Conservation (phyloP, 2,329 filamentous ascomycete species). For the Cryphonectria parasitica region DNA sequence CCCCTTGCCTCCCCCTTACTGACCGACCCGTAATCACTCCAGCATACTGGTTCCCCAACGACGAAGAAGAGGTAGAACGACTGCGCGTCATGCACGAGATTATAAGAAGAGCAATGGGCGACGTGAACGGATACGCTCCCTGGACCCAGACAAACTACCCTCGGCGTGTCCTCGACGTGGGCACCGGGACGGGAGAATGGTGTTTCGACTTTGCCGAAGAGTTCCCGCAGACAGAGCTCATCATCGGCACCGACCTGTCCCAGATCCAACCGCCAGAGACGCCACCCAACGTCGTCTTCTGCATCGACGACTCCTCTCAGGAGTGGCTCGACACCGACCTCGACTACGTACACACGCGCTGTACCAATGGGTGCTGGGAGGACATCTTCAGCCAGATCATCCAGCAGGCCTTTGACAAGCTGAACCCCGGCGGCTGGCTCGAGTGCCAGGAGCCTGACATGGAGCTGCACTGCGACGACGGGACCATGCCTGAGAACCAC, state of each 20-base stretch:
- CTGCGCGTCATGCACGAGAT: constrained; percentile 39
- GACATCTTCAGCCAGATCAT: constrained; percentile 55
- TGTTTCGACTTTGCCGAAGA: constrained; percentile 68
- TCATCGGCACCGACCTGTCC: constrained; percentile 69
- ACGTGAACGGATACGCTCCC: constrained; percentile 38
- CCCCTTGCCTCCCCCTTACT: neutral
- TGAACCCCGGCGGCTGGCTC: constrained; percentile 58
- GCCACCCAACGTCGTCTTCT: constrained; percentile 72
- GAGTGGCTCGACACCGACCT: constrained; percentile 58
- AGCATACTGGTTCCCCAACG: constrained; percentile 44
- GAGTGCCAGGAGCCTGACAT: constrained; percentile 56
- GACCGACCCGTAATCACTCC: neutral
- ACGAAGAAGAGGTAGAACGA: constrained; percentile 38
- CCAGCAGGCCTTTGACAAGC: constrained; percentile 51
- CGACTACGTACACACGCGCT: constrained; percentile 59
- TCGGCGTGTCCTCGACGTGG: constrained; percentile 42
- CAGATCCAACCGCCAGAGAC: constrained; percentile 69
- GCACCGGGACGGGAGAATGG: constrained; percentile 64
- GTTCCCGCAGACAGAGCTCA: constrained; percentile 57
- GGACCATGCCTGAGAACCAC: constrained; percentile 44
- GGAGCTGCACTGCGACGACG: constrained; percentile 49
- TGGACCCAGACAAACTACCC: constrained; percentile 36
- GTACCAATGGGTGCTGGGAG: constrained; percentile 54
- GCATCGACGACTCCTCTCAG: constrained; percentile 67
- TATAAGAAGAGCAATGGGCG: constrained; percentile 38